These are phyloP conservation scores for Termitomyces sp. DNA, from an alignment of 768 basidiomycete genomes.

Conservation along the genomic window DNA sequence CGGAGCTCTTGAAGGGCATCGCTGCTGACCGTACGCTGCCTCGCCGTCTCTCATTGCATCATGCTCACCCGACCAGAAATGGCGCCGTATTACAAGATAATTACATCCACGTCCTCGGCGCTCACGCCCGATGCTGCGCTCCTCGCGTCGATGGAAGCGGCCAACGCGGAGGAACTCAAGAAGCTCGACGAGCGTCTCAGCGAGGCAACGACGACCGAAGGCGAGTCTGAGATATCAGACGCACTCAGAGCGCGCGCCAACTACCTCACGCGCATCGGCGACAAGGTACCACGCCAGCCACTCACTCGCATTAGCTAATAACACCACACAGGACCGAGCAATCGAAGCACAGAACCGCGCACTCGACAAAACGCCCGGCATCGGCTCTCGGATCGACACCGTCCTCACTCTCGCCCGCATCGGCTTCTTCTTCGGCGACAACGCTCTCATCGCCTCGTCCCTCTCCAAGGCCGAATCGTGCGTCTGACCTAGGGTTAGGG, in stretches of 20 bases:
- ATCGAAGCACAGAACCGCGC: constrained; percentile 79
- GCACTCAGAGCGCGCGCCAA: constrained; percentile 79
- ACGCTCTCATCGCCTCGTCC: constrained; percentile 61
- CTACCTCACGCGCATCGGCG: constrained; percentile 85
- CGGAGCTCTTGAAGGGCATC: constrained; percentile 66
- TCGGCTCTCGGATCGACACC: constrained; percentile 92
- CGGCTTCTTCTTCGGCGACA: constrained; percentile 86
- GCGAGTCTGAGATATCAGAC: constrained; percentile 91
- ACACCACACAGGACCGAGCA: constrained; percentile 58
- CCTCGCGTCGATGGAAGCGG: constrained; percentile 54
- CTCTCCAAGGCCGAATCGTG: constrained; percentile 80
- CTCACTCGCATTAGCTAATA: neutral
- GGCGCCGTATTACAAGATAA: constrained; percentile 73
- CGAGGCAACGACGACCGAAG: constrained; percentile 87
- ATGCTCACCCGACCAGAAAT: constrained; percentile 38
- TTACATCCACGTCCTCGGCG: constrained; percentile 44
- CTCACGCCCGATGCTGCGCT: constrained; percentile 48
- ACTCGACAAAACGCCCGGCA: constrained; percentile 85
- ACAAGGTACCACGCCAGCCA: constrained; percentile 41
- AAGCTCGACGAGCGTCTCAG: constrained; percentile 72
- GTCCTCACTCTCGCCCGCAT: constrained; percentile 84
- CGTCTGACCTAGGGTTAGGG: neutral
- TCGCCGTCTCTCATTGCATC: neutral
- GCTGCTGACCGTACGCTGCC: constrained; percentile 48
- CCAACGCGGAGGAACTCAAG: constrained; percentile 68